Conservation (phyloP, 2,329 filamentous ascomycete genomes). For the Davidsoniella neocaledoniae region DNA sequence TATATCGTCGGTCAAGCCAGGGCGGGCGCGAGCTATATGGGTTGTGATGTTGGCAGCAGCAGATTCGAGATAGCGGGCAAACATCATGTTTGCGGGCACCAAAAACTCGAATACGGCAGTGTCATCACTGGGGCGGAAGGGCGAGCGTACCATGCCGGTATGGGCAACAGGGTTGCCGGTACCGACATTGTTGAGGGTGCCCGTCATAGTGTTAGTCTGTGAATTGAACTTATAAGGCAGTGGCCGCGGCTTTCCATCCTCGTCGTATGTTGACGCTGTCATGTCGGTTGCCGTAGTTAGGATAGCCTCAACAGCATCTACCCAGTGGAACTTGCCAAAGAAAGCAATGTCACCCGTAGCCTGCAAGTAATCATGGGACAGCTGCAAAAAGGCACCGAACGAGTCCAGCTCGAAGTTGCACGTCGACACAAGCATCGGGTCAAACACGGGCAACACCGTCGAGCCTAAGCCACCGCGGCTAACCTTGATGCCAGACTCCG, state of each 20-base stretch:
- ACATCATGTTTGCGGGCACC: conserved; percentile 82
- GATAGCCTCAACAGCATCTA: conserved; percentile 51
- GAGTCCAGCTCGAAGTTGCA: conserved; percentile 91
- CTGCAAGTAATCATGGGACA: conserved; percentile 60
- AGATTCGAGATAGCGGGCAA: conserved; percentile 42
- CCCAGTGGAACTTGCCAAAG: conserved; percentile 56
- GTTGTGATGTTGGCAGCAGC: conserved; percentile 34
- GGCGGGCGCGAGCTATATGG: neutral
- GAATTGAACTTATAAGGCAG: conserved; percentile 63
- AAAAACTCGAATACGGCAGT: conserved; percentile 72
- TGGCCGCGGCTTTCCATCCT: conserved; percentile 36
- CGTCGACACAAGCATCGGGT: conserved; percentile 42
- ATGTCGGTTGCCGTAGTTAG: conserved; percentile 54
- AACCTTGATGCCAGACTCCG: conserved; percentile 49
- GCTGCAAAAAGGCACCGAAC: conserved; percentile 67
- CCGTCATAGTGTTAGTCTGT: conserved; percentile 33
- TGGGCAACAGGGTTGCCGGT: conserved; percentile 64
- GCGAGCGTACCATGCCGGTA: conserved; percentile 66
- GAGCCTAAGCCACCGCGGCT: conserved; percentile 11
- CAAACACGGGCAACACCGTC: conserved; percentile 13
- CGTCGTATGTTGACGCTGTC: conserved; percentile 55
- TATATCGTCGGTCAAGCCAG: conserved; percentile 32
- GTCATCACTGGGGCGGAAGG: conserved; percentile 84
- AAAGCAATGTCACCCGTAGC: conserved; percentile 52
- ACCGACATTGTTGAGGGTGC: conserved; percentile 28